Base-by-base conservation (phyloP, 176 grass and related monocot species). In the Pontederia paniculata region DNA sequence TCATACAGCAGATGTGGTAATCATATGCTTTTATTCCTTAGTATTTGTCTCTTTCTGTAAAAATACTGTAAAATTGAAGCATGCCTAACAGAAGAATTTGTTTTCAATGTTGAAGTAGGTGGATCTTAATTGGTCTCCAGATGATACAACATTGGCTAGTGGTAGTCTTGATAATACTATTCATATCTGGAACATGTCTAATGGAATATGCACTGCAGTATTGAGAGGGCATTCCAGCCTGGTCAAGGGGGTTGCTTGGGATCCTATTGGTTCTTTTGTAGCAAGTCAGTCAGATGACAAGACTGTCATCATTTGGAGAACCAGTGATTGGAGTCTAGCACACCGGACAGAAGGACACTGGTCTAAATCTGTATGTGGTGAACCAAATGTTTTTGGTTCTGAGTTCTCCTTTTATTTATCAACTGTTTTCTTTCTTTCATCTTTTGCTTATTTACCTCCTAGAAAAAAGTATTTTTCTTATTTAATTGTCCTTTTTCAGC, bases 1-100 rank as follows among this genome's bases (percentile, higher is more conserved):
- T 10, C 93, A 98, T 72, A 84, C 93, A 70, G 93, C 93, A 0
- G 93, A 98, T 14, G 93, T 98, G 93, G 93, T 98, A 98, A 88
- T 84, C 48, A 9, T 60, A 42, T 41, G 13, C 52, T 23, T 49
- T 10, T 54, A 53, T 62, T 52, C 67, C 45, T 10, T 70, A 31
- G 17, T 37, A 16, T 19, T 17, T 4, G 45, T 62, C 2, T 62
- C 42, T 21, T 20, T 46, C 43, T 62, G 18, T 62, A 9, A 62
- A 12, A 43, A 17, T 62, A 12, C 13, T 22, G 20, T 21, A 65
- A 21, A 7, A 21, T 42, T 11, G 0, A 49, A 48, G 22, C 21
- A n/a, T 37, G 21, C 31, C 14, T 70, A 48, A 48, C 18, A 10
- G 54, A 61, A 8, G 12, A 46, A 11, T 60, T 60, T 60, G 8